Percentiles rank a stretch among this genome's conserved stretches.
Conservation (phyloP, 306 rosid species). For the Vigna mungo region DNA sequence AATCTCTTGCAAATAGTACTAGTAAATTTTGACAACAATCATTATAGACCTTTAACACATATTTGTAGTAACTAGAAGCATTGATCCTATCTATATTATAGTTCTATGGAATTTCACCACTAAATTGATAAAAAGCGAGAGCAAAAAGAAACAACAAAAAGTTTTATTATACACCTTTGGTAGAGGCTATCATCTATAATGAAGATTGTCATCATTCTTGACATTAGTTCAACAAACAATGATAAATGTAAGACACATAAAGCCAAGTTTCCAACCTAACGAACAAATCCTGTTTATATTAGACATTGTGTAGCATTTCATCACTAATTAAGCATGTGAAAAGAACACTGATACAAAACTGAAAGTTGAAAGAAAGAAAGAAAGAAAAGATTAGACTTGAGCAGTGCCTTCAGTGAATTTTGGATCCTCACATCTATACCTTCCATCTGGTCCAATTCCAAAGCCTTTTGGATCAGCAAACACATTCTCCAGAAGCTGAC, state of each 20-base stretch:
- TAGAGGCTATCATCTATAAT: slow-evolving; percentile 20
- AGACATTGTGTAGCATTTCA: slow-evolving; percentile 43
- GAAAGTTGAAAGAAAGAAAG: slow-evolving; percentile 21
- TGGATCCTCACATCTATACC: slow-evolving; percentile 98
- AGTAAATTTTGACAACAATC: no score
- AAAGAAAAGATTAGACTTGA: slow-evolving; percentile 63
- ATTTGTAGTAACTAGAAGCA: no score
- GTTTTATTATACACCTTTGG: slow-evolving; percentile 23
- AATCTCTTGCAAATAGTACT: no score
- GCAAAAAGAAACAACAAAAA: slow-evolving; percentile 1
- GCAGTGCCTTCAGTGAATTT: slow-evolving; percentile 98
- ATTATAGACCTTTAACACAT: not conserved
- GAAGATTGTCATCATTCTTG: slow-evolving; percentile 38
- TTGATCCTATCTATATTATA: not conserved
- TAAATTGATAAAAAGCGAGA: slow-evolving; percentile 11
- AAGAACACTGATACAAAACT: slow-evolving; percentile 55
- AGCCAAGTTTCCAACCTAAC: slow-evolving; percentile 59
- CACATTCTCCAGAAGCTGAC: slow-evolving; percentile 96
- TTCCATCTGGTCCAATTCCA: slow-evolving; percentile 97
- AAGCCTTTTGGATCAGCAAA: slow-evolving; percentile 99
- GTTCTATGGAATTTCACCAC: not conserved
- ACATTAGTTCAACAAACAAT: slow-evolving; percentile 48
- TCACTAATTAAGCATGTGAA: slow-evolving; percentile 46
- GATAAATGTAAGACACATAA: slow-evolving; percentile 39
- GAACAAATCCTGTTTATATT: slow-evolving; percentile 54